Conservation (phyloP, 768 basidiomycete species). For the Trametes elegans region DNA sequence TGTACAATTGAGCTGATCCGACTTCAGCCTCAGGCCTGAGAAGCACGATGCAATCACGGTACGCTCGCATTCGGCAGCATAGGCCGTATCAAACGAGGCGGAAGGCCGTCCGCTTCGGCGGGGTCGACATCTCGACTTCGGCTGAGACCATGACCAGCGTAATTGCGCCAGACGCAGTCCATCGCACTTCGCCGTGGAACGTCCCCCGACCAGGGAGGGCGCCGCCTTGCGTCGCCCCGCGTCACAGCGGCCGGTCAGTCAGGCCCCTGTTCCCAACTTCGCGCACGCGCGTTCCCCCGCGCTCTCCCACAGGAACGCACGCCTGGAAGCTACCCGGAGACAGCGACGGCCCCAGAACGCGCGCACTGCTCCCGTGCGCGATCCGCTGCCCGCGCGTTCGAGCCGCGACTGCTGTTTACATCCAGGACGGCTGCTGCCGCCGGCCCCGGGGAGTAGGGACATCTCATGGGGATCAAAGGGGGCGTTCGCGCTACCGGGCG, state of each 20-base stretch:
- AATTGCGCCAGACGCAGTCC: not conserved
- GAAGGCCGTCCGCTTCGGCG: not conserved
- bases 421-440: too few relatives aligned
- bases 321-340: not conserved
- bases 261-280: not conserved
- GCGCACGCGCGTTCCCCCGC: not conserved
- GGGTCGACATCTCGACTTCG: slow-evolving; percentile 7
- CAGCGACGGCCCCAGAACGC: not conserved
- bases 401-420: not conserved
- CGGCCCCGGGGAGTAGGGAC: too few relatives aligned
- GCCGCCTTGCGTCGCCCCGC: not conserved
- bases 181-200: not conserved
- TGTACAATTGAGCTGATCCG: too few relatives aligned
- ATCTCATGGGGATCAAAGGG: too few relatives aligned
- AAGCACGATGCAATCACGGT: not conserved
- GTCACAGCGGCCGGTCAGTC: not conserved
- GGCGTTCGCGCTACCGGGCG: too few relatives aligned
- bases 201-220: not conserved
- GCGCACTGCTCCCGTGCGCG: too few relatives aligned
- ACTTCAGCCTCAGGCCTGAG: not conserved
- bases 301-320: not conserved
- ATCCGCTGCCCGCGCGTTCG: too few relatives aligned
- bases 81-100: not conserved
- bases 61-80: not conserved
- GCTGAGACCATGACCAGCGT: not conserved